A percentile compares a stretch with the other conserved stretches of the same genome.
Evolutionary conservation across 805 yeast species (phyloP).

Genomic region (Saturnispora galanensis): DNA sequence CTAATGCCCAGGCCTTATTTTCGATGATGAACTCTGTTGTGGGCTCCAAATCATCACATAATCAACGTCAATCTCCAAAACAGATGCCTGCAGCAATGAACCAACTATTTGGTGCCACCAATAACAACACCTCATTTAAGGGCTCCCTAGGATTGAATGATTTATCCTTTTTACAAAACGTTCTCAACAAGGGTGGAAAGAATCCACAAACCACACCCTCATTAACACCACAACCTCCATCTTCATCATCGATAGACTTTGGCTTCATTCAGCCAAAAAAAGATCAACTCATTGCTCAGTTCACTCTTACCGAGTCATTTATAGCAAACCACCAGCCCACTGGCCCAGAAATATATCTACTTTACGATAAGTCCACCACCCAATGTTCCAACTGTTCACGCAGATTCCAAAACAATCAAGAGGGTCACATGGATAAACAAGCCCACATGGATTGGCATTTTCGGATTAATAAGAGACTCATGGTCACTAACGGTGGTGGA

Average conservation of each 20-base stretch:
- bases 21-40: slow-evolving; percentile 18
- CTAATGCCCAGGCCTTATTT: slow-evolving; percentile 17
- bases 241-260: slow-evolving; percentile 9
- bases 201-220: not conserved
- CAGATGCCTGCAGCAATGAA: slow-evolving; percentile 2
- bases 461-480: slow-evolving; percentile 72
- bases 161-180: slow-evolving; percentile 14
- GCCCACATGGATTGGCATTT: slow-evolving; percentile 94
- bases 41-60: slow-evolving; percentile 9
- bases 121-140: not conserved
- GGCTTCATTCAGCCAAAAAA: slow-evolving; percentile 14
- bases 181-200: slow-evolving; percentile 11
- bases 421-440: slow-evolving; percentile 44
- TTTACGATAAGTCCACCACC: slow-evolving; percentile 55
- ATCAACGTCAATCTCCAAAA: not conserved
- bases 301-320: slow-evolving; percentile 27
- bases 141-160: slow-evolving; percentile 14
- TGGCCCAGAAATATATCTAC: slow-evolving; percentile 24
- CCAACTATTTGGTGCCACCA: slow-evolving; percentile 2
- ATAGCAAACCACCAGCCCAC: slow-evolving; percentile 30
- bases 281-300: slow-evolving; percentile 16
- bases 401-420: slow-evolving; percentile 55
- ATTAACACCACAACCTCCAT: not conserved
- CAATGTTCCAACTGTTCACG: slow-evolving; percentile 89
- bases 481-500: slow-evolving; percentile 28